Conservation (phyloP, 495 filamentous ascomycete species). For the Neurospora tetrasperma region DNA sequence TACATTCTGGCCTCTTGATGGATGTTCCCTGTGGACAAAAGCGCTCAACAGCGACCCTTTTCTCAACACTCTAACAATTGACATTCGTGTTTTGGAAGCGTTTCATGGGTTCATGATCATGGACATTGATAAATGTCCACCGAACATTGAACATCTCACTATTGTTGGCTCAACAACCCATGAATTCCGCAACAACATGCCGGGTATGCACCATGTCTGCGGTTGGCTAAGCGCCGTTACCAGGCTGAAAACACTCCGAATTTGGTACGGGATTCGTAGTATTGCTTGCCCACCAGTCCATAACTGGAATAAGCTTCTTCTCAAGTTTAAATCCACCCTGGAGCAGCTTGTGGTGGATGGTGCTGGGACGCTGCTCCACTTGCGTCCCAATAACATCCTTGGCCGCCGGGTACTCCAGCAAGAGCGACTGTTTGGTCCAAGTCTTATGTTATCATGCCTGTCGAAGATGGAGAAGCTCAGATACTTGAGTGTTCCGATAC, state of each 20-base stretch:
- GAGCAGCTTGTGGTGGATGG: not conserved
- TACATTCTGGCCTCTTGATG: not conserved
- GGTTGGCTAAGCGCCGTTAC: not conserved
- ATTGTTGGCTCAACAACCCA: not conserved
- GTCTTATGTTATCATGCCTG: not conserved
- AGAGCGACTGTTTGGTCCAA: not conserved
- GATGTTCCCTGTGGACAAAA: not conserved
- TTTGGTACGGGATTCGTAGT: not conserved
- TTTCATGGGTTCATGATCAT: too few species aligned
- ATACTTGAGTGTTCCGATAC: not conserved
- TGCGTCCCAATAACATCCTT: not conserved
- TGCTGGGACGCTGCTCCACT: not conserved
- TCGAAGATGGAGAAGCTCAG: not conserved
- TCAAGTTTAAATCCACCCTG: not conserved
- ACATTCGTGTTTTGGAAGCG: not conserved
- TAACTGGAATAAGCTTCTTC: not conserved
- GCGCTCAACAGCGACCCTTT: not conserved
- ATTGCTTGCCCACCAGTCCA: accelerated
- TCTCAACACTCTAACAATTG: not conserved
- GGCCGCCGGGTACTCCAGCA: not conserved
- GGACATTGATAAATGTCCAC: not conserved
- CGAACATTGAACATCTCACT: not conserved
- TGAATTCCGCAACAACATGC: too few species aligned
- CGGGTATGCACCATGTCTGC: not conserved
- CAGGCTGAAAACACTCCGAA: not conserved